Percentiles rank a stretch among this genome's conserved stretches.
phyloP scores from a whole-genome alignment of 2,329 filamentous ascomycete species.

The Ceratocystis albifundus region DNA sequence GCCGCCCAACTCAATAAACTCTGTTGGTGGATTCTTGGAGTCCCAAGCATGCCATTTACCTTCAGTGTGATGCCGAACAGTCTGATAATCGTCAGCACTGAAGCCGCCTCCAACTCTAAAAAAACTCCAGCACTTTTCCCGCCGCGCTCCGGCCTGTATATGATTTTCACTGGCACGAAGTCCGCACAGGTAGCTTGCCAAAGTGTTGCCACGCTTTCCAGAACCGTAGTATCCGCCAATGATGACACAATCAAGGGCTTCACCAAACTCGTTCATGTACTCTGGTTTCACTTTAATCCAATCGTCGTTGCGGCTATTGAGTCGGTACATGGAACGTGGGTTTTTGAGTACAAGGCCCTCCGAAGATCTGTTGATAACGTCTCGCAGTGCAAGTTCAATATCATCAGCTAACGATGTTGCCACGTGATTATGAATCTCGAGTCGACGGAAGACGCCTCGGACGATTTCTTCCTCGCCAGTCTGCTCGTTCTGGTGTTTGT shows the following conservation, averaged over 20 bases:
- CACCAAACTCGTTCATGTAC: slow-evolving; percentile 94
- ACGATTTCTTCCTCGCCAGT: slow-evolving; percentile 38
- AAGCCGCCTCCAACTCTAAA: slow-evolving; percentile 97
- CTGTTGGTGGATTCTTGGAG: slow-evolving; percentile 57
- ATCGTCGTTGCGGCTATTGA: slow-evolving; percentile 85
- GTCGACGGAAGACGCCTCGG: slow-evolving; percentile 55
- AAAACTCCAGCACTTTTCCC: slow-evolving; percentile 81
- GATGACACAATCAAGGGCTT: slow-evolving; percentile 79
- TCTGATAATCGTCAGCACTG: slow-evolving; percentile 69
- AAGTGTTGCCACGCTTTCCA: slow-evolving; percentile 65
- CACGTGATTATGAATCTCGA: slow-evolving; percentile 70
- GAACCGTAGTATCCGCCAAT: slow-evolving; percentile 90
- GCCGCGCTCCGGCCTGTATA: slow-evolving; percentile 45
- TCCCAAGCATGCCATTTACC: slow-evolving; percentile 87
- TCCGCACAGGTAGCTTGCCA: slow-evolving; percentile 86
- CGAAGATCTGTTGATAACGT: slow-evolving; percentile 73
- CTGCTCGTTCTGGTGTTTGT: not conserved
- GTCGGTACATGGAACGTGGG: slow-evolving; percentile 69
- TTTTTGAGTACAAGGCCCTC: slow-evolving; percentile 94
- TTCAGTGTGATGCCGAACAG: slow-evolving; percentile 71
- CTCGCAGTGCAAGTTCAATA: slow-evolving; percentile 67
- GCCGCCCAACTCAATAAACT: slow-evolving; percentile 71
- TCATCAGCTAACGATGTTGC: slow-evolving; percentile 55
- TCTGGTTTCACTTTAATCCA: slow-evolving; percentile 99
- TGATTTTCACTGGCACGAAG: slow-evolving; percentile 62